Evolutionary conservation across 441 rosid genomes (phyloP).

Genomic region (Populus trichocarpa): DNA sequence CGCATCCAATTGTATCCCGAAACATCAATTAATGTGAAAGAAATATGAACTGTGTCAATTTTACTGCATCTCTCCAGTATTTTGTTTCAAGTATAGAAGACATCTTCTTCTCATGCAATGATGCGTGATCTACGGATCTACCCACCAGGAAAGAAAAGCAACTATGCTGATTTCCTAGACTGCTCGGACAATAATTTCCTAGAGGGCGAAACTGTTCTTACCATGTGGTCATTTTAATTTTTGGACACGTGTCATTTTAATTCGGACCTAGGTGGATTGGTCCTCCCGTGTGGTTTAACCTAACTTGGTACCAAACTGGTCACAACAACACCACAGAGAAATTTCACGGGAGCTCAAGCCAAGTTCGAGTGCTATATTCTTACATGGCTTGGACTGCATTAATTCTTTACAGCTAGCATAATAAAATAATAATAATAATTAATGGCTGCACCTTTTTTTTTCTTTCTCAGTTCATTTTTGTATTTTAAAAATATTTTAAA

Average conservation of each 20-base stretch:
- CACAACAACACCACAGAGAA: background rate
- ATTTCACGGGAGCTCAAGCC: background rate
- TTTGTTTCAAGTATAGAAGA: background rate
- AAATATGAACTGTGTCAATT: background rate
- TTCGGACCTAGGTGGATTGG: background rate
- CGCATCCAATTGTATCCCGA: conserved; percentile 4
- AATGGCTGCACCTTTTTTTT: no score
- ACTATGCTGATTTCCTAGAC: background rate
- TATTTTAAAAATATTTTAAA: no score
- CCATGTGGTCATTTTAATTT: no score
- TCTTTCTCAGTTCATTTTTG: no score
- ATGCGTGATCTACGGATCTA: background rate
- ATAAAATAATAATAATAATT: no score
- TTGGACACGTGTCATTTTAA: background rate
- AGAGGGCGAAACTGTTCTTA: background rate
- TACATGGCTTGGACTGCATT: no score
- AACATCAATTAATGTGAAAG: background rate
- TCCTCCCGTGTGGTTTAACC: conserved; percentile 19
- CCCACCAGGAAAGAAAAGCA: background rate
- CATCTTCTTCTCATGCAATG: background rate
- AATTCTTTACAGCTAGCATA: background rate
- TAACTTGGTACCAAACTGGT: background rate
- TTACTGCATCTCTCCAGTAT: background rate
- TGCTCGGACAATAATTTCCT: background rate
- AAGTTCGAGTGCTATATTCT: background rate